Evolutionary conservation across 495 filamentous ascomycete species (phyloP).

Genomic region (Penicillium verhagenii): DNA sequence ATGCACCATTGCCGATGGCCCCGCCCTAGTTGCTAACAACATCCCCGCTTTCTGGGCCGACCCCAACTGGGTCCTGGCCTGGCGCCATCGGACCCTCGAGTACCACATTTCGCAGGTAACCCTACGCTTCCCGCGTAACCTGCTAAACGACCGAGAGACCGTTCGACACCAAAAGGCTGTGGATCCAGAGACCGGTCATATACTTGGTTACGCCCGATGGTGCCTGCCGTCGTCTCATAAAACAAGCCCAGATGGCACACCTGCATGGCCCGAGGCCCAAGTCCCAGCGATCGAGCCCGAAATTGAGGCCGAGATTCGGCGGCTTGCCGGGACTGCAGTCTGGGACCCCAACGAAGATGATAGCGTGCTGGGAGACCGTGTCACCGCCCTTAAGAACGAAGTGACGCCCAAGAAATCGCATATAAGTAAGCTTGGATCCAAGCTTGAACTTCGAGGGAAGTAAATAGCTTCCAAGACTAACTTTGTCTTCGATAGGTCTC

Average conservation of each 20-base stretch:
- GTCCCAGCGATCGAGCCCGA: background rate
- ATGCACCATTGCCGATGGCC: background rate
- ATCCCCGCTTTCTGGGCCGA: background rate
- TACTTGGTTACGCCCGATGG: constrained; percentile 1
- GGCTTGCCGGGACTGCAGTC: background rate
- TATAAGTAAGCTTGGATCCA: constrained; percentile 2
- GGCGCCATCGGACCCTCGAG: background rate
- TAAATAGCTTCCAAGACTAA: background rate
- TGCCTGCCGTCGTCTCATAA: background rate
- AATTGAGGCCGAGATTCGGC: background rate
- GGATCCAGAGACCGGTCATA: background rate
- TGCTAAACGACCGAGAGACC: background rate
- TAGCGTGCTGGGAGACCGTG: background rate
- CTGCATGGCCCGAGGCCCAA: background rate
- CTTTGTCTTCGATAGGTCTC: background rate
- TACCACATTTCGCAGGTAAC: background rate
- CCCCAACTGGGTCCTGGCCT: background rate
- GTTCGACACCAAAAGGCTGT: background rate
- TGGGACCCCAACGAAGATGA: background rate
- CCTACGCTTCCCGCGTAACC: background rate
- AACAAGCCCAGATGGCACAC: background rate
- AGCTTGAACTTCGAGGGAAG: background rate
- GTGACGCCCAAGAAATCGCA: background rate
- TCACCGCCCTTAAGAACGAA: background rate
- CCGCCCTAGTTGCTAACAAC: background rate